Evolutionary conservation across 2,329 filamentous ascomycete species (phyloP).

Genomic region (Dryadomyces quercus-mongolicae): DNA sequence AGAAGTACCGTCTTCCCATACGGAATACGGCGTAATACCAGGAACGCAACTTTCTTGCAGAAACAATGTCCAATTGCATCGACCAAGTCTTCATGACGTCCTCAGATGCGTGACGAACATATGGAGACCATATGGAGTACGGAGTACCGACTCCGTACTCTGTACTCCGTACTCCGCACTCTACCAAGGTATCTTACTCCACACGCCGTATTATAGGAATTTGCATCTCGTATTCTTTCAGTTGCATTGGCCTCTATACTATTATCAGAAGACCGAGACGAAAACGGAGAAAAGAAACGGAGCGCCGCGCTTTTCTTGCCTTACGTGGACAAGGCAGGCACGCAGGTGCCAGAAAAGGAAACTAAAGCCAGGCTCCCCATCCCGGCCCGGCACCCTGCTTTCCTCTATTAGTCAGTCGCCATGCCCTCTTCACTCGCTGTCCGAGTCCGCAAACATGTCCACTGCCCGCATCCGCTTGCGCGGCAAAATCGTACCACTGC

Average conservation of each 20-base stretch:
- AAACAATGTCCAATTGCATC: not conserved
- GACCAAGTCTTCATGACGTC: not conserved
- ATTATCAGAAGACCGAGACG: too few species aligned
- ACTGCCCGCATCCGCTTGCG: constrained; percentile 61
- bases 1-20: not conserved
- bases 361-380: too few species aligned
- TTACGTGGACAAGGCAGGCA: too few species aligned
- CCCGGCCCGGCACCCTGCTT: not conserved
- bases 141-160: not conserved
- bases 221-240: too few species aligned
- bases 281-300: too few species aligned
- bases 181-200: too few species aligned
- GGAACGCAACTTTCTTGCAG: not conserved
- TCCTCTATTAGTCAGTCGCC: not conserved
- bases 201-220: too few species aligned
- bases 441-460: constrained; percentile 80
- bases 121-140: not conserved
- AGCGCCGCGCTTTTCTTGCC: too few species aligned
- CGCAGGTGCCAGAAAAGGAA: too few species aligned
- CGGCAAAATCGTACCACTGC: constrained; percentile 18
- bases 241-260: too few species aligned
- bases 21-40: not conserved
- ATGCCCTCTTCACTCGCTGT: constrained; percentile 19
- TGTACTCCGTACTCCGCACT: not conserved
- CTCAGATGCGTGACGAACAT: not conserved